These are phyloP conservation scores for Haplosporangium sp. DNA, from an alignment of 371 early-diverging fungal genomes.

Conservation along the genomic window DNA sequence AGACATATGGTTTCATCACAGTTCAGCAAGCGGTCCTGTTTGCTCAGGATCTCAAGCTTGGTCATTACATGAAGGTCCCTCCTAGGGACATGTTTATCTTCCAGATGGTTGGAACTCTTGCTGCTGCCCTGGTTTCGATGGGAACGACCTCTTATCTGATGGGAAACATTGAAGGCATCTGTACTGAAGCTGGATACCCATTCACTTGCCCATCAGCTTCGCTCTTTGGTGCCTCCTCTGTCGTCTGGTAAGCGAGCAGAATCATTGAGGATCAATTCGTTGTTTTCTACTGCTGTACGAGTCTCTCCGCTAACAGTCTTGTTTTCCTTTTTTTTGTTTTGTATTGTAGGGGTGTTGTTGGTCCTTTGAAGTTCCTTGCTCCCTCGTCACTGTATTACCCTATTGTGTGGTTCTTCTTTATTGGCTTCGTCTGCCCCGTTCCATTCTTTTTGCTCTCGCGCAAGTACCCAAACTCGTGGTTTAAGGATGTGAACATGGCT, in stretches of 20 bases:
- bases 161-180: conserved; percentile 34
- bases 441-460: conserved; percentile 62
- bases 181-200: conserved; percentile 44
- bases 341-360: conserved; percentile 67
- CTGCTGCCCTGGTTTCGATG: conserved; percentile 63
- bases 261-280: not conserved
- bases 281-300: not conserved
- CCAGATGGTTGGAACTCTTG: conserved; percentile 67
- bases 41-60: conserved; percentile 66
- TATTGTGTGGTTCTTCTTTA: conserved; percentile 65
- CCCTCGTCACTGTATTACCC: conserved; percentile 70
- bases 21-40: conserved; percentile 65
- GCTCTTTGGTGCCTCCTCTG: conserved; percentile 57
- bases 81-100: conserved; percentile 76
- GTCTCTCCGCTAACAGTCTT: too few relatives aligned
- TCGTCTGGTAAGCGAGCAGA: conserved; percentile 59
- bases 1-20: conserved; percentile 66
- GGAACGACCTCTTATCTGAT: conserved; percentile 53
- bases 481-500: conserved; percentile 52
- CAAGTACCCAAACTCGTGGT: conserved; percentile 60
- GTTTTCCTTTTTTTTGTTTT: not conserved
- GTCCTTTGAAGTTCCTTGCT: conserved; percentile 78
- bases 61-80: conserved; percentile 77
- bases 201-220: conserved; percentile 56
- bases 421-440: conserved; percentile 69